Conservation (phyloP, 768 basidiomycete species). For the Phaffia australis region DNA sequence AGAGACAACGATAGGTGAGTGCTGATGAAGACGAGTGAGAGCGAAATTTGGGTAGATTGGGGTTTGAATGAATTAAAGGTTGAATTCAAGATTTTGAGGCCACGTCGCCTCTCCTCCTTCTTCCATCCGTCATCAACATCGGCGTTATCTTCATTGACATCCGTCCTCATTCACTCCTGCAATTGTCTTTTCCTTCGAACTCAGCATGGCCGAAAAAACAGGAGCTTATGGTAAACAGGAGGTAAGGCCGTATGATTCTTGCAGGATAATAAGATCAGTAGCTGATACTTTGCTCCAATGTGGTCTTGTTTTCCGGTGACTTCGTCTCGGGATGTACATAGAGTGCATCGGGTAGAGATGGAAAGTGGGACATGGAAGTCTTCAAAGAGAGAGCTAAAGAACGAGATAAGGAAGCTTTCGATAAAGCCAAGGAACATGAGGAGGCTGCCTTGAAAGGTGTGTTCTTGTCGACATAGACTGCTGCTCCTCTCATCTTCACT, state of each 20-base stretch:
- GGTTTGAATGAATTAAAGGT: no score
- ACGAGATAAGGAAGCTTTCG: conserved; percentile 53
- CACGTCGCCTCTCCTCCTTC: no score
- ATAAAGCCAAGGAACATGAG: conserved; percentile 56
- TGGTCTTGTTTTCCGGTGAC: no score
- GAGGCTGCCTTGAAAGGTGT: conserved; percentile 59
- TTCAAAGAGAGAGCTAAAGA: conserved; percentile 37
- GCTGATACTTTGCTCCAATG: conserved; percentile 1
- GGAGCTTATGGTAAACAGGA: conserved; percentile 33
- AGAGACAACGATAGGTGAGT: no score
- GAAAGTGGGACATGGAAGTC: conserved; percentile 87
- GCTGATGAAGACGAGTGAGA: no score
- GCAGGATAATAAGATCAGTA: not conserved
- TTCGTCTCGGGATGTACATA: not conserved
- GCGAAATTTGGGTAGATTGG: no score
- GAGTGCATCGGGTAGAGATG: conserved; percentile 23
- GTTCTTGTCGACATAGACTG: conserved; percentile 14
- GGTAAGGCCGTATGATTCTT: conserved; percentile 8
- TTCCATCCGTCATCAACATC: not conserved
- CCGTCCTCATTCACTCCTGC: not conserved
- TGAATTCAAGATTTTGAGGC: no score
- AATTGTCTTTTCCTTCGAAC: not conserved
- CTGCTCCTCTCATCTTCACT: not conserved
- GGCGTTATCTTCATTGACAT: not conserved
- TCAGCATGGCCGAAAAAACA: conserved; percentile 28